Percentiles rank a stretch among this genome's conserved stretches.
These are phyloP conservation scores for Pichia eremophila DNA, from an alignment of 805 yeast genomes.

Conservation along the genomic window DNA sequence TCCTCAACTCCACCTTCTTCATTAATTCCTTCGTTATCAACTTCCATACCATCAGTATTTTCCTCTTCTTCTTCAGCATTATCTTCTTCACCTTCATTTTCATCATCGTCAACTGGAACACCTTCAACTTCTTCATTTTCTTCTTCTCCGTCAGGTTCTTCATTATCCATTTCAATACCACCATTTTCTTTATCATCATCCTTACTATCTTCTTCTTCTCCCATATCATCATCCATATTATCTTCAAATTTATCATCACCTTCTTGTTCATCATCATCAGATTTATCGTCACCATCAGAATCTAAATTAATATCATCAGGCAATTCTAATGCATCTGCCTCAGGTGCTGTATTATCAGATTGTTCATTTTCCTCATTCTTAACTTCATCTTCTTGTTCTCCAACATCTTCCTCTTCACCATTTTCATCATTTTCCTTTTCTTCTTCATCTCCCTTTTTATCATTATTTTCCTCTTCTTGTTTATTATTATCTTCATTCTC, in stretches of 20 bases:
- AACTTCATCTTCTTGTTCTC: constrained; percentile 75
- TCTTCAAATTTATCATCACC: constrained; percentile 18
- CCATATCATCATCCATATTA: constrained; percentile 14
- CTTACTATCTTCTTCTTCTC: constrained; percentile 17
- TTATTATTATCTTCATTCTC: constrained; percentile 27
- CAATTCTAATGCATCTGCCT: constrained; percentile 75
- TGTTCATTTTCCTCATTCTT: constrained; percentile 60
- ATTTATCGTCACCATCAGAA: constrained; percentile 56
- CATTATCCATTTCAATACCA: constrained; percentile 22
- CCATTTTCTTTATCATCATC: constrained; percentile 19
- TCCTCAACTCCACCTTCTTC: constrained; percentile 25
- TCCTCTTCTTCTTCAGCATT: constrained; percentile 24
- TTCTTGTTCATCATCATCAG: constrained; percentile 17
- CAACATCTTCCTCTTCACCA: constrained; percentile 60
- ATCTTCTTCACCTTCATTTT: constrained; percentile 17
- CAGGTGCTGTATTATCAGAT: constrained; percentile 67
- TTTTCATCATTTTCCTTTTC: constrained; percentile 38
- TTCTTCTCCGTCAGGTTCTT: constrained; percentile 21
- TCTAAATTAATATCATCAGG: constrained; percentile 92
- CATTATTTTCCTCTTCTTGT: constrained; percentile 28
- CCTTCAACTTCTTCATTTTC: constrained; percentile 19
- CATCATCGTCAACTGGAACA: constrained; percentile 21
- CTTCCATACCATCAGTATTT: constrained; percentile 13
- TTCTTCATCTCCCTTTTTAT: constrained; percentile 31
- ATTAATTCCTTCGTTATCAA: constrained; percentile 15